These are phyloP conservation scores for Globisporangium paddicum DNA, from an alignment of 352 stramenopile species.

Conservation along the genomic window DNA sequence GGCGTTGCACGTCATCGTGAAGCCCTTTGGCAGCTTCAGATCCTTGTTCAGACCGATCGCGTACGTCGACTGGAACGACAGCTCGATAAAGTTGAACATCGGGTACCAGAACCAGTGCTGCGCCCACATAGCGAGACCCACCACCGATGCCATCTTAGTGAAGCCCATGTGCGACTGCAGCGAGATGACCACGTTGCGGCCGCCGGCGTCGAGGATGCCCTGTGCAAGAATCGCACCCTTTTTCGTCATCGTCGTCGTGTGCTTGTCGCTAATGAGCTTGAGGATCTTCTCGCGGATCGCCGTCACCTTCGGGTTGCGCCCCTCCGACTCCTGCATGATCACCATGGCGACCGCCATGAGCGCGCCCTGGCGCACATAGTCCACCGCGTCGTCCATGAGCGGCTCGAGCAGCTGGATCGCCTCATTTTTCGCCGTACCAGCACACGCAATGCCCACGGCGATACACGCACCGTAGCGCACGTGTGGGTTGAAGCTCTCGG, in stretches of 20 bases:
- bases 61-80: conserved; percentile 96
- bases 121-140: conserved; percentile 95
- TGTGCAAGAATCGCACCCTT: conserved; percentile 98
- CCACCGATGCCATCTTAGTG: conserved; percentile 96
- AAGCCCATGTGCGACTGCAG: conserved; percentile 96
- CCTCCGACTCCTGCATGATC: conserved; percentile 96
- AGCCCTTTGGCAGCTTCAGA: conserved; percentile 96
- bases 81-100: conserved; percentile 97
- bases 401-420: conserved; percentile 96
- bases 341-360: conserved; percentile 97
- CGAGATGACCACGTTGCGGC: conserved; percentile 95
- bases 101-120: conserved; percentile 99
- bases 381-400: conserved; percentile 97
- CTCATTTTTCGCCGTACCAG: conserved; percentile 95
- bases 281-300: conserved; percentile 83
- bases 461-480: conserved; percentile 99
- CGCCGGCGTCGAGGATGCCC: conserved; percentile 97
- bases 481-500: conserved; percentile 99
- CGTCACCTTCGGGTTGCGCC: conserved; percentile 77
- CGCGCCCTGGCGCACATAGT: conserved; percentile 98
- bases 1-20: conserved; percentile 90
- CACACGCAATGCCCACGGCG: conserved; percentile 97
- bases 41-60: conserved; percentile 97
- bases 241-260: conserved; percentile 98
- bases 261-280: conserved; percentile 95